Base-by-base conservation (phyloP, 1,284 basidiomycete species). In the Malassezia japonica region DNA sequence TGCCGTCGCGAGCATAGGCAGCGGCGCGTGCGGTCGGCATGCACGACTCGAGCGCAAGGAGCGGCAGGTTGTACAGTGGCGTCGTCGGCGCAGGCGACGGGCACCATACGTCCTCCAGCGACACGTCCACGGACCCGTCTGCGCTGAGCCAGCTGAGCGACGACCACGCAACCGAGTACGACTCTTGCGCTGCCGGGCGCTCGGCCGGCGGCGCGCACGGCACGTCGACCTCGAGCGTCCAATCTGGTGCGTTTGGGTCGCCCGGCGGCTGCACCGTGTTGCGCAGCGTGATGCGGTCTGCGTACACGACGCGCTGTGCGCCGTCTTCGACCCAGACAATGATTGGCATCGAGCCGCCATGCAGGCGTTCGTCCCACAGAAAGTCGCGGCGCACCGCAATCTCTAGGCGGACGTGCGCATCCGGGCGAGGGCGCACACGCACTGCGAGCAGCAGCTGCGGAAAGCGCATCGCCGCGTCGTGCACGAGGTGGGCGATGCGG, bases 271-370 rank as follows among this genome's bases (percentile, higher is more conserved):
- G 15, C 7, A 15, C 7, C 31, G 36, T 37, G 21, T 37, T 37
- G 9, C 51, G 39, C 23, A 65, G 51, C 29, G 60, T 57, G 9
- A 57, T 39, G 1, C 83, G 77, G 59, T 86, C 80, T 67, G 94
- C 87, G n/a, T 92, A 78, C 62, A 98, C 94, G 33, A 81, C 79
- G 16, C 80, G 65, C 8, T 83, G 85, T 37, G 85, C 79, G 28
- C 84, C 79, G 65, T 92, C 88, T 75, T 98, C 90, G 6, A 95
- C 77, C 92, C 94, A 98, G 41, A 98, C 75, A 82, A 89, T 94
- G 75, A 98, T 95, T 1, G 88, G 85, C 73, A 98, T 88, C 0
- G 78, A 76, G 3, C 76, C 77, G 1, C 85, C 86, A 60, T 94
- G 90, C 4, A 84, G 65, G 69, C 82, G 85, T 25, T 77, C 68